Percentiles rank a stretch among this genome's conserved stretches.
Conservation (phyloP, 352 stramenopile genomes). For the Phytophthora podocarpi region DNA sequence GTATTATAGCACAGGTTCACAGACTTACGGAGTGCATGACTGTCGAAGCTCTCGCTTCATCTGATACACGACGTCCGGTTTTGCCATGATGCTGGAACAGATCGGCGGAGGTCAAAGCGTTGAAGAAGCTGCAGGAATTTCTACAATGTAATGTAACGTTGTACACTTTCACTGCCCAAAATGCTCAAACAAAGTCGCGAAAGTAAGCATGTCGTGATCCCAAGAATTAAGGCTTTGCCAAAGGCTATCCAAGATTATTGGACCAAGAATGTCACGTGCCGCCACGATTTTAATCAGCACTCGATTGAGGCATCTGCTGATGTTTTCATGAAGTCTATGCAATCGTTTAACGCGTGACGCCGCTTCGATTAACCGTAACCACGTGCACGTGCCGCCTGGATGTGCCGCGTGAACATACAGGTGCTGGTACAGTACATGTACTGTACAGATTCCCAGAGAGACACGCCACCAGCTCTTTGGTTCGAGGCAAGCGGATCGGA, state of each 20-base stretch:
- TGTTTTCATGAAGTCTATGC: slow-evolving; percentile 6
- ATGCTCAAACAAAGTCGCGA: no score
- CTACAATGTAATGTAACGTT: background rate
- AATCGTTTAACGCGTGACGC: slow-evolving; percentile 15
- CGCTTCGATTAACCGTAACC: background rate
- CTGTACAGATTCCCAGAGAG: background rate
- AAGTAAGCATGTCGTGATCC: background rate
- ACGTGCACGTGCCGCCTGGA: background rate
- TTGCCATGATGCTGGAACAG: background rate
- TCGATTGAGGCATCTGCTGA: slow-evolving; percentile 4
- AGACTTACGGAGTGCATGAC: background rate
- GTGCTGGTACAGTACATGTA: no score
- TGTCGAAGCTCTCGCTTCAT: no score
- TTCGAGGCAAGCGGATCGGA: background rate
- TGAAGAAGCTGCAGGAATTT: slow-evolving; percentile 12
- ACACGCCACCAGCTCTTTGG: no score
- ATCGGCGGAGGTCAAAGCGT: slow-evolving; percentile 11
- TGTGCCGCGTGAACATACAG: no score
- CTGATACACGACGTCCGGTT: background rate
- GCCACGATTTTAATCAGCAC: background rate
- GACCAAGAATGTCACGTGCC: slow-evolving; percentile 10
- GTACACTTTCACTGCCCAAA: no score
- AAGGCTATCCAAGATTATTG: slow-evolving; percentile 15
- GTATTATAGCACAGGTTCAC: no score
- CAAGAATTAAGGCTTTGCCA: no score